These are phyloP conservation scores for Cladosporium halotolerans DNA, from an alignment of 2,329 filamentous ascomycete species.

Conservation along the genomic window DNA sequence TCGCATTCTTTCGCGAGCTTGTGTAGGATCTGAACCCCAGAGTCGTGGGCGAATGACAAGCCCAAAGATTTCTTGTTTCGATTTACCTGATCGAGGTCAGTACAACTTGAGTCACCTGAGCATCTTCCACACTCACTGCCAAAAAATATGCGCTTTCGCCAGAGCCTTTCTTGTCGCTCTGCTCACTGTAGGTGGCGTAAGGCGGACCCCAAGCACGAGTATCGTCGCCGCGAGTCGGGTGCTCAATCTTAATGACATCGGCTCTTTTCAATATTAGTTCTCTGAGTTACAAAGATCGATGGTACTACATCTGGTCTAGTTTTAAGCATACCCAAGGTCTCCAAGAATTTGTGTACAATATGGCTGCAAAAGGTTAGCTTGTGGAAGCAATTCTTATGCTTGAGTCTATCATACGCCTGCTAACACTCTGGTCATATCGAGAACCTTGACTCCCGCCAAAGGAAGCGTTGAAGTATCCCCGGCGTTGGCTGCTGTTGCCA, in stretches of 20 bases:
- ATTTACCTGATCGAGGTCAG: slow-evolving; percentile 61
- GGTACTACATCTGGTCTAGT: too few species aligned
- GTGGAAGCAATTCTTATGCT: too few species aligned
- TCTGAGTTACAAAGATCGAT: too few species aligned
- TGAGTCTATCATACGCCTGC: slow-evolving; percentile 60
- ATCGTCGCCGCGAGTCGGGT: slow-evolving; percentile 84
- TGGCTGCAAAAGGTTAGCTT: slow-evolving; percentile 52
- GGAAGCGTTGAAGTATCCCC: slow-evolving; percentile 51
- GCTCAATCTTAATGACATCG: slow-evolving; percentile 95
- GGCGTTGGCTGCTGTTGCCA: slow-evolving; percentile 37
- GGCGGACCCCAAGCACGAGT: slow-evolving; percentile 95
- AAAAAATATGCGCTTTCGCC: slow-evolving; percentile 96
- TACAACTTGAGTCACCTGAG: neutral
- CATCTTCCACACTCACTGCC: slow-evolving; percentile 51
- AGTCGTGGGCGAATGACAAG: slow-evolving; percentile 79
- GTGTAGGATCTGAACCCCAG: slow-evolving; percentile 81
- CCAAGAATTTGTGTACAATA: slow-evolving; percentile 97
- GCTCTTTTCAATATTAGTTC: slow-evolving; percentile 52
- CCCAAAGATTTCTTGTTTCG: slow-evolving; percentile 95
- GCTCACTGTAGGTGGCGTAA: slow-evolving; percentile 68
- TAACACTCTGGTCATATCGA: slow-evolving; percentile 95
- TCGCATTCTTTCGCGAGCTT: slow-evolving; percentile 78
- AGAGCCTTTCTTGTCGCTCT: slow-evolving; percentile 50
- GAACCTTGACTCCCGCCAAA: slow-evolving; percentile 76
- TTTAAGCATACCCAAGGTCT: slow-evolving; percentile 72